A percentile compares a stretch with the other conserved stretches of the same genome.
phyloP scores from a whole-genome alignment of 306 rosid species.

The Cucurbita pepo region DNA sequence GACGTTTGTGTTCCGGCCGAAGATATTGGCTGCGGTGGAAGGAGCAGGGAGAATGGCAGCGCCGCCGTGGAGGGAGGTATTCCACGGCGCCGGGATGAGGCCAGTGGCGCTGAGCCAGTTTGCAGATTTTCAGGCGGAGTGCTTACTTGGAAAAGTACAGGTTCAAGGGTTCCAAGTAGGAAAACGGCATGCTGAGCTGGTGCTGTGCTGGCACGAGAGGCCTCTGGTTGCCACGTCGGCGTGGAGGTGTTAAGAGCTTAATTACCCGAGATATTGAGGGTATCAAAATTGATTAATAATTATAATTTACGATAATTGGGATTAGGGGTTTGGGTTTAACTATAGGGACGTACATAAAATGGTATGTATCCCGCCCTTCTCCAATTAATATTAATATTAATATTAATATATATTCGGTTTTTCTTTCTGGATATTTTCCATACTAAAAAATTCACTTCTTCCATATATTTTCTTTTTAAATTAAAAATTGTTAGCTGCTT shows the following conservation, averaged over 20 bases:
- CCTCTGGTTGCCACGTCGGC: slow-evolving; percentile 69
- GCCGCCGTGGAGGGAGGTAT: slow-evolving; percentile 41
- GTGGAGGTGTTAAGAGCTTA: slow-evolving; percentile 27
- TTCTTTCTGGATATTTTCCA: neutral
- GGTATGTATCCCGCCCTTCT: neutral
- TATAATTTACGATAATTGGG: neutral
- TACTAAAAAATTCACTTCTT: no score
- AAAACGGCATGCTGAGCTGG: slow-evolving; percentile 65
- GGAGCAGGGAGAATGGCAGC: slow-evolving; percentile 25
- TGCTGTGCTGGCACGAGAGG: slow-evolving; percentile 63
- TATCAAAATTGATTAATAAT: neutral
- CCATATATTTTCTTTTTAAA: no score
- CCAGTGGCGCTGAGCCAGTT: slow-evolving; percentile 68
- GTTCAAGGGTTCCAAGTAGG: slow-evolving; percentile 75
- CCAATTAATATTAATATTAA: neutral
- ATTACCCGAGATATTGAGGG: neutral
- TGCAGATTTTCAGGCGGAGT: slow-evolving; percentile 76
- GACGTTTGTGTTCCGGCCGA: slow-evolving; percentile 36
- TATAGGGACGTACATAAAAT: slow-evolving; percentile 4
- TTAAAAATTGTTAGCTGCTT: no score
- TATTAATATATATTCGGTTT: neutral
- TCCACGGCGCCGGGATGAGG: slow-evolving; percentile 66
- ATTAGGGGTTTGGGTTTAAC: neutral
- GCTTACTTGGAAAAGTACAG: slow-evolving; percentile 48
- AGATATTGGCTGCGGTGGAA: slow-evolving; percentile 50